Base-by-base conservation (phyloP, 2,329 filamentous ascomycete species). In the Alternaria longipes region DNA sequence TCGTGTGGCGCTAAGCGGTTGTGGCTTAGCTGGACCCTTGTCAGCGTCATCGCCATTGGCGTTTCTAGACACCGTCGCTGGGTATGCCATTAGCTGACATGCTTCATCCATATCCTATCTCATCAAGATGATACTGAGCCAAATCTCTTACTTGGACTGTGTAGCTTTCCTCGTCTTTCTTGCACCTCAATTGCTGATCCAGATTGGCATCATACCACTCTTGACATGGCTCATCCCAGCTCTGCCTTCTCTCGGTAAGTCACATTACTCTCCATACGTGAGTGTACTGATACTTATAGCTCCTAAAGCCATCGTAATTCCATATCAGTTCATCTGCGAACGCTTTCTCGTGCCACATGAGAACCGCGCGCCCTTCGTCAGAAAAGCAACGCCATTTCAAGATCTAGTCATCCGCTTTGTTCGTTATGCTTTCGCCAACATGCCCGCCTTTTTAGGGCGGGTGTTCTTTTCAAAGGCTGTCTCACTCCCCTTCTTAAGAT, bases 381-480 rank as follows among this genome's bases (percentile, higher is more conserved):
- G 85, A 67, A 84, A 84, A 55, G 87, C 91, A n/a, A 88, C 89
- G 3, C 79, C 87, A 1, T 94, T 94, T 72, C 91, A 94, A 75
- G 91, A 94, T 73, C 77, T 93, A 44, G 90, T 93, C 50, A 85
- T 94, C 60, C 86, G 91, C 60, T 93, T 90, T 72, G 90, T 95
- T 36, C 86, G 91, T 54, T 93, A 91, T 82, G 90, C 90, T 14
- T 94, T 94, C 74, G 86, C 88, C 26, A 85, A 87, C 63, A 87
- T 94, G 65, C 89, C 90, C 3, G 84, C 90, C 8, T 83, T 81
- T 34, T 85, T 94, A 26, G 89, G 89, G 5, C 85, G 89, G 40
- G 88, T 94, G 16, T 94, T 95, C 82, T 92, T 95, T 76, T 90
- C 88, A 7, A 92, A 90, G 79, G 77, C 81, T 32, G 91, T 95